Percentiles rank a stretch among this genome's conserved stretches.
These are phyloP conservation scores for Pelargonium australe DNA, from an alignment of 441 rosid species.

Conservation along the genomic window DNA sequence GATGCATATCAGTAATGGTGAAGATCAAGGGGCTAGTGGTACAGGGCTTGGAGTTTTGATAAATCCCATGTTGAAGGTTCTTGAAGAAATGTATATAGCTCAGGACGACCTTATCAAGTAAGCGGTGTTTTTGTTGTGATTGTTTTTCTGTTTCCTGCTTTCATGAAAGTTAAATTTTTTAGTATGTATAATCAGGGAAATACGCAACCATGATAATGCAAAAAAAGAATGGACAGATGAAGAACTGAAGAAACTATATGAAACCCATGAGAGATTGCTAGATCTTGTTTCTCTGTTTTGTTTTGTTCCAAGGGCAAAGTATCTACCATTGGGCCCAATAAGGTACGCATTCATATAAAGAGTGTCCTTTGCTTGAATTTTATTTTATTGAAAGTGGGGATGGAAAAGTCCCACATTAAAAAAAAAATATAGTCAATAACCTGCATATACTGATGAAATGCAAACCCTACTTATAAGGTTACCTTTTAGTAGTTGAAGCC, in stretches of 20 bases:
- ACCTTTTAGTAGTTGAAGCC: too few relatives aligned
- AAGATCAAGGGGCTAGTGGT: constrained; percentile 99
- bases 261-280: constrained; percentile 85
- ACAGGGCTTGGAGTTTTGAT: constrained; percentile 92
- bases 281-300: constrained; percentile 95
- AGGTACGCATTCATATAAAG: constrained; percentile 39
- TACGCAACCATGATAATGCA: constrained; percentile 83
- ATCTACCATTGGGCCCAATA: constrained; percentile 90
- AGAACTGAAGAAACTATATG: constrained; percentile 88
- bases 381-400: too few relatives aligned
- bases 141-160: constrained; percentile 6
- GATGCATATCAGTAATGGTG: constrained; percentile 95
- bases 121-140: constrained; percentile 21
- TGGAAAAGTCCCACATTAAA: too few relatives aligned
- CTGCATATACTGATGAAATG: too few relatives aligned
- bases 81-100: constrained; percentile 90
- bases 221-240: constrained; percentile 97
- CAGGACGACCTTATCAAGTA: constrained; percentile 97
- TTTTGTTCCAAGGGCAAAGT: constrained; percentile 90
- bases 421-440: too few relatives aligned
- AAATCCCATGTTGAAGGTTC: constrained; percentile 88
- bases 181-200: constrained; percentile 51
- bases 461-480: too few relatives aligned
- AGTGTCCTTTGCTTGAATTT: not conserved
- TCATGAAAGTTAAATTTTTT: constrained; percentile 4